Evolutionary conservation across 768 basidiomycete species (phyloP), one percentile per base, ranked within the genome.

Genomic region (Lactifluus subvellereus): DNA sequence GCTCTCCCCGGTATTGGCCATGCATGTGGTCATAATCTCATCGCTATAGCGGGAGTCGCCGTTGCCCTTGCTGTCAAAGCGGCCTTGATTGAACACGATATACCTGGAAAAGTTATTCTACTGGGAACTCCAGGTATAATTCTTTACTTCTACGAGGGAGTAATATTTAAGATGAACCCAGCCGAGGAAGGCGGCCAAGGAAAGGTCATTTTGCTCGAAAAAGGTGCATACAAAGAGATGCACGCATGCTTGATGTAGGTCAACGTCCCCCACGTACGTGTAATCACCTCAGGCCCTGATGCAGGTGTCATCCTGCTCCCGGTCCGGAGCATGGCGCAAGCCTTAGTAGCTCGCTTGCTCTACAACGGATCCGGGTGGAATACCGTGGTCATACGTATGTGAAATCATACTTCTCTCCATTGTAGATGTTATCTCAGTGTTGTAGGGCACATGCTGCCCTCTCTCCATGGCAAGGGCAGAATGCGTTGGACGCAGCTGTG

Each of bases 401-500:
- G 22, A 47, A 4, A 13, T 37, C 0, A 22, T 20, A 9, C 43
- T 18, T 42, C 43, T 37, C 49, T 37, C 27, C 13, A 37, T 35
- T 22, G 37, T 5, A 43, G 38, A n/a, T n/a, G 18, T 8, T 27
- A 20, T 37, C 22, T 37, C 18, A 47, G 42, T 30, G 2, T 32
- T 7, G 13, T 59, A 91, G 88, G 11, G 88, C 90, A 3, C 90
- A 91, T 70, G 89, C 89, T 4, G 85, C 84, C 1, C 76, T 88
- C 32, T 87, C 86, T 22, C 91, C 91, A 27, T 93, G 91, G 91
- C 88, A 92, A 72, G 91, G 90, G 1, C 79, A 78, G 63, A 93
- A 94, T 65, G 86, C 91, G 1, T 74, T 93, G 13, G 92, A 95
- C 70, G 93, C 93, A 0, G 91, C 90, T n/a, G 87, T 93, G 5